phyloP scores from a whole-genome alignment of 805 yeast genomes.

The Blastobotrys attinorum region DNA sequence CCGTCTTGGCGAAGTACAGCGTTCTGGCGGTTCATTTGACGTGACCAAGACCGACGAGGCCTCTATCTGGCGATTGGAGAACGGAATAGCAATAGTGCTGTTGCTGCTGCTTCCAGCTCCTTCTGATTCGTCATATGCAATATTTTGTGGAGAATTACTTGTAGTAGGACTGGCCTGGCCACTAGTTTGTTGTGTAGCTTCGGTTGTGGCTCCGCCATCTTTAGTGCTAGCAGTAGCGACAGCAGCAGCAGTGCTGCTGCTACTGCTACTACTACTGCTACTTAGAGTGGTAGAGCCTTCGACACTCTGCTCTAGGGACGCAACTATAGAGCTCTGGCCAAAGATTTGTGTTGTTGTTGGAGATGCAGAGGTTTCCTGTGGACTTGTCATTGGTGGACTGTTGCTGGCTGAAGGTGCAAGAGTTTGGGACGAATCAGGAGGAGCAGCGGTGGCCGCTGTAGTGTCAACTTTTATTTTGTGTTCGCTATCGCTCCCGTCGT shows the following conservation, averaged over 20 bases:
- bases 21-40: slow-evolving; percentile 16
- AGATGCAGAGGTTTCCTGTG: not conserved
- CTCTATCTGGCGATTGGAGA: not conserved
- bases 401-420: not conserved
- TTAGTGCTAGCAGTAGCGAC: not conserved
- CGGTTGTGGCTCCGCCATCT: too few species aligned
- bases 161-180: not conserved
- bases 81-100: not conserved
- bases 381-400: not conserved
- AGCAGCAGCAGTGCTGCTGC: too few species aligned
- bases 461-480: not conserved
- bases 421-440: not conserved
- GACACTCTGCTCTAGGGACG: not conserved
- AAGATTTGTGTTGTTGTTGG: not conserved
- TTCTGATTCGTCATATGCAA: not conserved
- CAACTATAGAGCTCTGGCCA: not conserved
- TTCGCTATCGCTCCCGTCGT: not conserved
- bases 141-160: not conserved
- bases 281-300: not conserved
- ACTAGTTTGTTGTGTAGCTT: too few species aligned
- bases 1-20: slow-evolving; percentile 22
- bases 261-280: too few species aligned
- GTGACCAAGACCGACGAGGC: slow-evolving; percentile 1
- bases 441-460: not conserved
- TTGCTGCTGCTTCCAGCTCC: not conserved